phyloP scores from a whole-genome alignment of 1,284 basidiomycete genomes.

The Pholiota adiposa region DNA sequence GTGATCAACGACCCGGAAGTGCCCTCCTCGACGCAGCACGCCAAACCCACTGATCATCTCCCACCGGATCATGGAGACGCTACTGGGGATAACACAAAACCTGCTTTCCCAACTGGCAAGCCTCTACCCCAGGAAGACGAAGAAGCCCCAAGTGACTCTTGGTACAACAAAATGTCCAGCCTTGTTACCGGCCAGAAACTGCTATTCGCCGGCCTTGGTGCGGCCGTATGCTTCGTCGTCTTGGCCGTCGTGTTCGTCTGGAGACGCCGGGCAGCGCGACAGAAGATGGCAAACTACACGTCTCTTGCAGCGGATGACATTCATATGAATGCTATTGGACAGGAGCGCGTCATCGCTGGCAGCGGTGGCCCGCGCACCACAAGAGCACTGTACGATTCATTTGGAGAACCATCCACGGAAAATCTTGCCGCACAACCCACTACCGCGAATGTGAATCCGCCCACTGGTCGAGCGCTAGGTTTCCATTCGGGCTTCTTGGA shows the following conservation, averaged over 20 bases:
- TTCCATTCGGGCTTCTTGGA: slow-evolving; percentile 72
- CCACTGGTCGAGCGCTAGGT: slow-evolving; percentile 38
- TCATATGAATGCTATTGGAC: slow-evolving; percentile 66
- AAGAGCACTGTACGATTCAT: slow-evolving; percentile 88
- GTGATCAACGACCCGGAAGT: slow-evolving; percentile 37
- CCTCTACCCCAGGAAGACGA: slow-evolving; percentile 47
- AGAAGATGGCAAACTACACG: slow-evolving; percentile 62
- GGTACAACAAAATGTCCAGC: slow-evolving; percentile 55
- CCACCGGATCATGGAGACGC: slow-evolving; percentile 81
- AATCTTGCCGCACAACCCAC: slow-evolving; percentile 25
- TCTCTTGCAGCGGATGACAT: slow-evolving; percentile 72
- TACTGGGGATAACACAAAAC: slow-evolving; percentile 69
- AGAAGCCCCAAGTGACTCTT: slow-evolving; percentile 61
- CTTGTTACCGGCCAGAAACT: slow-evolving; percentile 78
- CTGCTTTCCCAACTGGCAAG: slow-evolving; percentile 54
- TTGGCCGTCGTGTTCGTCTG: slow-evolving; percentile 69
- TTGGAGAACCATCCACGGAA: slow-evolving; percentile 59
- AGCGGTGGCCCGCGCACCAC: slow-evolving; percentile 55
- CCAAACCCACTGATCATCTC: slow-evolving; percentile 88
- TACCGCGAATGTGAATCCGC: slow-evolving; percentile 25
- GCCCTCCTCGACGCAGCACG: slow-evolving; percentile 60
- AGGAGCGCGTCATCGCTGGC: slow-evolving; percentile 27
- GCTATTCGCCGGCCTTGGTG: slow-evolving; percentile 81
- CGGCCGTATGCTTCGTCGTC: slow-evolving; percentile 58
- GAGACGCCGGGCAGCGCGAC: slow-evolving; percentile 54